These are phyloP conservation scores for Clonostachys byssicola DNA, from an alignment of 2,329 filamentous ascomycete species.

Conservation along the genomic window DNA sequence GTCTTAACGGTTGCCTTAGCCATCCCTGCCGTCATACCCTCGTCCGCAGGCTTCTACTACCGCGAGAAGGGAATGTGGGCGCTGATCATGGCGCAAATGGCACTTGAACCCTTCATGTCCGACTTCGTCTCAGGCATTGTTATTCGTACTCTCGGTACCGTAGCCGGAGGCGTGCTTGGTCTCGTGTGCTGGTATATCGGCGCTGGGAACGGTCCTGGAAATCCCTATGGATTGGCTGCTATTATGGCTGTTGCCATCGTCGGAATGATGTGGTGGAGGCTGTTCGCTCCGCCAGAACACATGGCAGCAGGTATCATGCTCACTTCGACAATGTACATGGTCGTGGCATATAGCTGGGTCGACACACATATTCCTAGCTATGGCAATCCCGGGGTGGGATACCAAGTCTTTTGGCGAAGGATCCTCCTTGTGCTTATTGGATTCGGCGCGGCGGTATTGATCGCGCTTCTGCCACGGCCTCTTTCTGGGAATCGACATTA, in stretches of 20 bases:
- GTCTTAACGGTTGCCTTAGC: conserved; percentile 35
- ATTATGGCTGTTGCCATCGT: conserved; percentile 30
- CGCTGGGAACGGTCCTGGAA: conserved; percentile 39
- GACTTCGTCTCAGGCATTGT: conserved; percentile 43
- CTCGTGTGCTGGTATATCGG: conserved; percentile 47
- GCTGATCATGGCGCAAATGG: conserved; percentile 44
- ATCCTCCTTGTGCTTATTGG: conserved; percentile 37
- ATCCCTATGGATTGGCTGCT: conserved; percentile 43
- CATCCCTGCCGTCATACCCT: conserved; percentile 34
- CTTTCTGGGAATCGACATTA: conserved; percentile 39
- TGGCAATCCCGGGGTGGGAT: conserved; percentile 41
- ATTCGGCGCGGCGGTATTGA: conserved; percentile 31
- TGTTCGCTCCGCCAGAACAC: conserved; percentile 22
- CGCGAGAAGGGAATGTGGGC: conserved; percentile 48
- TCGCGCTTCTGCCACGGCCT: conserved; percentile 40
- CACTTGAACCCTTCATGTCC: conserved; percentile 41
- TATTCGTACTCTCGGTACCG: conserved; percentile 31
- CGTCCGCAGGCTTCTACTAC: conserved; percentile 43
- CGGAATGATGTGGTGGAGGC: conserved; percentile 25
- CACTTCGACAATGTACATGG: conserved; percentile 31
- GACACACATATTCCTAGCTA: conserved; percentile 33
- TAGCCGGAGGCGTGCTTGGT: conserved; percentile 40
- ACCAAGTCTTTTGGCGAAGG: conserved; percentile 42
- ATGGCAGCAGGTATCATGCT: conserved; percentile 21
- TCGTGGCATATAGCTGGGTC: conserved; percentile 42